These are phyloP conservation scores for Capsicum pubescens DNA, from an alignment of 257 asterid genomes.

Conservation along the genomic window DNA sequence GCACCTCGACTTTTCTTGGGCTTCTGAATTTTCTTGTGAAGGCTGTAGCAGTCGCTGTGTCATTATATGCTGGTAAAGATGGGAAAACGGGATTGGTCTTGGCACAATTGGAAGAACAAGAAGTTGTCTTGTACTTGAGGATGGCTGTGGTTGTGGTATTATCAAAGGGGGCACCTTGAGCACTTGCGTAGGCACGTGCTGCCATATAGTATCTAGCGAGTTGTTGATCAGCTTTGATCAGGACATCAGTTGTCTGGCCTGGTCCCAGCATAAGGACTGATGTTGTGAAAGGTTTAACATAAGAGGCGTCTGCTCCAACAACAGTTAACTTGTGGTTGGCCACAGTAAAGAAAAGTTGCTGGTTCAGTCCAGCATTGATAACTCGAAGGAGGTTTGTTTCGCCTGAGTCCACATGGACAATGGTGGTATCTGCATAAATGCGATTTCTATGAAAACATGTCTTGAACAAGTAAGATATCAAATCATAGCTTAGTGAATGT, in stretches of 20 bases:
- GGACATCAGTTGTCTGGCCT: conserved; percentile 93
- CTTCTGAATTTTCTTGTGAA: conserved; percentile 75
- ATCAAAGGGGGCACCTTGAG: conserved; percentile 85
- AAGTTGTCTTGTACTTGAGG: conserved; percentile 61
- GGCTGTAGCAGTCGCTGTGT: conserved; percentile 76
- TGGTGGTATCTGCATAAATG: conserved; percentile 55
- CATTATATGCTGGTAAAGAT: conserved; percentile 72
- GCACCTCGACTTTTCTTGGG: conserved; percentile 59
- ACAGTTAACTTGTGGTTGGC: conserved; percentile 86
- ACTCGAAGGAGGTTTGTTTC: conserved; percentile 78
- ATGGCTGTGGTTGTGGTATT: conserved; percentile 94
- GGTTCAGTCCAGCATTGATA: conserved; percentile 78
- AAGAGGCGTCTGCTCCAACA: conserved; percentile 86
- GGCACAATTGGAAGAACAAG: conserved; percentile 53
- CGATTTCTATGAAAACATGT: not conserved
- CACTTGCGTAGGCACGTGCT: conserved; percentile 86
- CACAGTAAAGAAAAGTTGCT: conserved; percentile 81
- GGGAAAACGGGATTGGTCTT: conserved; percentile 54
- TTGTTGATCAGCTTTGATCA: conserved; percentile 67
- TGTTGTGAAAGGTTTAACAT: conserved; percentile 82
- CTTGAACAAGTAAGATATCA: not conserved
- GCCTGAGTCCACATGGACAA: conserved; percentile 59
- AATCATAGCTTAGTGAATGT: not conserved
- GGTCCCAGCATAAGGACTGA: conserved; percentile 91
- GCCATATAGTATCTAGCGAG: conserved; percentile 75